These are phyloP conservation scores for Elymus sibiricus DNA, from an alignment of 176 grass and related monocot genomes.

Conservation along the genomic window DNA sequence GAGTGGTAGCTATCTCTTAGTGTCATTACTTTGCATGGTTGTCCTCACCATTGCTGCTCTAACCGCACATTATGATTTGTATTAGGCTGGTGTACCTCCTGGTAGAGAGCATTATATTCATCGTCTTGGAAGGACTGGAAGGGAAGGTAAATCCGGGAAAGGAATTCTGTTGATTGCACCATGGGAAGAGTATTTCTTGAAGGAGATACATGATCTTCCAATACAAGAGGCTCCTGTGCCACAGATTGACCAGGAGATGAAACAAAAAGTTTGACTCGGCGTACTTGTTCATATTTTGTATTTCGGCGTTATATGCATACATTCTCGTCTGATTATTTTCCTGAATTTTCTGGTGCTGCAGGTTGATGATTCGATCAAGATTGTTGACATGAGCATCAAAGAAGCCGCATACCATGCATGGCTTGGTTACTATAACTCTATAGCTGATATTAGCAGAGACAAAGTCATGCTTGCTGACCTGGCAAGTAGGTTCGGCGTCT, in stretches of 20 bases:
- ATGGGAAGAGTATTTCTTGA: conserved; percentile 95
- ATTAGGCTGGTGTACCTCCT: conserved; percentile 83
- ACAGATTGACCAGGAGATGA: conserved; percentile 54
- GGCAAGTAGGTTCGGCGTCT: conserved; percentile 63
- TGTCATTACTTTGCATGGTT: background rate
- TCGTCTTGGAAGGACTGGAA: conserved; percentile 89
- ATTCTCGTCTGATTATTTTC: background rate
- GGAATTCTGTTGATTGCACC: conserved; percentile 77
- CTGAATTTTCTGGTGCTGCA: conserved; percentile 8
- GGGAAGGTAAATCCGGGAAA: conserved; percentile 77
- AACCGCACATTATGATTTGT: conserved; percentile 3
- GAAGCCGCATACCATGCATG: conserved; percentile 87
- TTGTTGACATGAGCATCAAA: conserved; percentile 82
- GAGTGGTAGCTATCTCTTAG: background rate
- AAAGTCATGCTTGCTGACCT: conserved; percentile 74
- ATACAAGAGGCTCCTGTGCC: conserved; percentile 52
- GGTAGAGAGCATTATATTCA: conserved; percentile 92
- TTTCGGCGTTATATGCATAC: background rate
- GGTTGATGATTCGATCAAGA: conserved; percentile 83
- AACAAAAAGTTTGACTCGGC: conserved; percentile 52
- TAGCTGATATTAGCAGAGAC: conserved; percentile 62
- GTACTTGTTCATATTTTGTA: background rate
- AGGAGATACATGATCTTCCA: conserved; percentile 77
- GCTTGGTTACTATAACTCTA: conserved; percentile 88
- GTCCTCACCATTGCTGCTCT: background rate